phyloP scores from a whole-genome alignment of 345 rosid genomes.

The Populus ilicifolia region DNA sequence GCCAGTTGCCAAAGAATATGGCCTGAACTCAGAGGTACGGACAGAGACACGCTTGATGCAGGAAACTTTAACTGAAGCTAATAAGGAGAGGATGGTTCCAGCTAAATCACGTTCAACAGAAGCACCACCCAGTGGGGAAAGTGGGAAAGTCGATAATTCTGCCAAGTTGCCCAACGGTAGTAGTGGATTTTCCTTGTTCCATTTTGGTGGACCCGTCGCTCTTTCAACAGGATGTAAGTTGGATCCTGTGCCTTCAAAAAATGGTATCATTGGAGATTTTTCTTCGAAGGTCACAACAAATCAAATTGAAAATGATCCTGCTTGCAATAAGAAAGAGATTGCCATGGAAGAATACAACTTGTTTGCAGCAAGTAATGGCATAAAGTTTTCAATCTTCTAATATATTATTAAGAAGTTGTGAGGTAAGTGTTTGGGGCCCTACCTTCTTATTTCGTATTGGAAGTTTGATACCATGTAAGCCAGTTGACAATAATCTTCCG shows the following conservation, averaged over 20 bases:
- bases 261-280: slow-evolving; percentile 38
- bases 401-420: slow-evolving; percentile 25
- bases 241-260: slow-evolving; percentile 35
- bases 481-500: slow-evolving; percentile 41
- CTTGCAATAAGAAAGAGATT: slow-evolving; percentile 47
- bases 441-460: slow-evolving; percentile 28
- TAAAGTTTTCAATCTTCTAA: slow-evolving; percentile 66
- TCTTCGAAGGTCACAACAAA: slow-evolving; percentile 49
- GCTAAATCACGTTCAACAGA: slow-evolving; percentile 26
- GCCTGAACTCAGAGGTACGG: slow-evolving; percentile 39
- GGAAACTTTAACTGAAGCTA: slow-evolving; percentile 24
- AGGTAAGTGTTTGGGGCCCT: slow-evolving; percentile 36
- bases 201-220: slow-evolving; percentile 82
- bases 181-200: slow-evolving; percentile 74
- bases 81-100: slow-evolving; percentile 34
- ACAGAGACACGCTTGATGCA: slow-evolving; percentile 23
- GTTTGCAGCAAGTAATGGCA: slow-evolving; percentile 68
- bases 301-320: slow-evolving; percentile 40
- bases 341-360: slow-evolving; percentile 73
- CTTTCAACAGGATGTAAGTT: slow-evolving; percentile 47
- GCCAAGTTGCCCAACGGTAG: slow-evolving; percentile 29
- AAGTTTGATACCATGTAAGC: slow-evolving; percentile 39
- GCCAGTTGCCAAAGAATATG: slow-evolving; percentile 43
- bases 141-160: slow-evolving; percentile 26
- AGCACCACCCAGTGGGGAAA: slow-evolving; percentile 25